These are phyloP conservation scores for Chlamydomonas schloesseri DNA, from an alignment of 139 green algal species.

Conservation along the genomic window DNA sequence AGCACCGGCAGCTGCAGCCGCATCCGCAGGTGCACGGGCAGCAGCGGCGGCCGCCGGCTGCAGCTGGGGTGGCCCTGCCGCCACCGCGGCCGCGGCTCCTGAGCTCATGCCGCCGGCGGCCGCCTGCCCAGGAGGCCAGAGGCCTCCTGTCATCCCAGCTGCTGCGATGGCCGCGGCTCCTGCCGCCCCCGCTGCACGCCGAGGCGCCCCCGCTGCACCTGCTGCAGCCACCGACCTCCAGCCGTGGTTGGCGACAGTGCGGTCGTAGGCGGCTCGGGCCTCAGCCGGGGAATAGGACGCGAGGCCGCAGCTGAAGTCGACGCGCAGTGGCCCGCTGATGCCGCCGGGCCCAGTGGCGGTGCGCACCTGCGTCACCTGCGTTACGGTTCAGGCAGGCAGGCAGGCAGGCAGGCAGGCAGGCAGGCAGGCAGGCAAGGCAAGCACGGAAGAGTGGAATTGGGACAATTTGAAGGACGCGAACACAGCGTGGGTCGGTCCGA, in stretches of 20 bases:
- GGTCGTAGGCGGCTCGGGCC: constrained; percentile 46
- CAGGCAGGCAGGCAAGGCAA: too few species aligned
- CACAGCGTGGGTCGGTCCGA: too few species aligned
- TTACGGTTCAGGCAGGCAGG: too few species aligned
- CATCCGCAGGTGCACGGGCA: not conserved
- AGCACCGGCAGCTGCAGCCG: not conserved
- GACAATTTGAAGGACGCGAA: too few species aligned
- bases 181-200: not conserved
- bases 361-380: constrained; percentile 42
- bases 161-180: not conserved
- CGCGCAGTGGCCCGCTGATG: constrained; percentile 53
- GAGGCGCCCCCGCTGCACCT: not conserved
- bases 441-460: too few species aligned
- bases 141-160: not conserved
- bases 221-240: not conserved
- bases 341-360: constrained; percentile 64
- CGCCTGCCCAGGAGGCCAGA: too few species aligned
- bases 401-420: too few species aligned
- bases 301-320: constrained; percentile 60
- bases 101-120: too few species aligned
- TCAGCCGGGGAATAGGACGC: constrained; percentile 39
- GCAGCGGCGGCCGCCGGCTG: not conserved
- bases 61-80: too few species aligned
- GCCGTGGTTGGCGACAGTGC: constrained; percentile 51
- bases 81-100: too few species aligned